phyloP scores from a whole-genome alignment of 208 protist genomes.

The Crithidia thermophila region DNA sequence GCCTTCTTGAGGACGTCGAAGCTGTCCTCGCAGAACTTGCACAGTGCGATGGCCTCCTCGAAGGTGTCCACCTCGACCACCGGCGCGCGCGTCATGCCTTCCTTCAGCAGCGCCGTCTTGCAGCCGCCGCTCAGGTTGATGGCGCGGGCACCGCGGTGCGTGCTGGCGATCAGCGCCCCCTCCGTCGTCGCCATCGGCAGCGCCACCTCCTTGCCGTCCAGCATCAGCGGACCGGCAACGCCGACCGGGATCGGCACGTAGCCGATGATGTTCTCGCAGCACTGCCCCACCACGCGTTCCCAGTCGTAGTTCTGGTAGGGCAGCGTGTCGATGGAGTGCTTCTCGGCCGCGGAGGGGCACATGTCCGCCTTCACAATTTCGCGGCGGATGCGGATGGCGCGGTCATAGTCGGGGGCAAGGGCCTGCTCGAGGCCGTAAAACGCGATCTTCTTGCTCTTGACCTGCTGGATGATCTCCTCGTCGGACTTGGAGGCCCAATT shows the following conservation, averaged over 20 bases:
- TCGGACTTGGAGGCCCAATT: conserved; percentile 70
- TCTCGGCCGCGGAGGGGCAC: conserved; percentile 27
- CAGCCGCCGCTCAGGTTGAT: conserved; percentile 93
- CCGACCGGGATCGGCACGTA: conserved; percentile 97
- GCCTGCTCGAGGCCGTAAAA: conserved; percentile 89
- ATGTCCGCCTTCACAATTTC: conserved; percentile 70
- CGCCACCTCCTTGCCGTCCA: conserved; percentile 90
- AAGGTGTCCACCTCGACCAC: conserved; percentile 89
- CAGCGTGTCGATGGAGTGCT: conserved; percentile 66
- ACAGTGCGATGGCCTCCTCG: conserved; percentile 79
- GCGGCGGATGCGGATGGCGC: conserved; percentile 84
- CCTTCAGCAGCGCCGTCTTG: conserved; percentile 82
- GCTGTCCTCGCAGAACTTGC: conserved; percentile 92
- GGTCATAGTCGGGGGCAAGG: conserved; percentile 86
- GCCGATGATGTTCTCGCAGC: conserved; percentile 97
- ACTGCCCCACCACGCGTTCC: conserved; percentile 89
- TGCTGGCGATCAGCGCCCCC: conserved; percentile 96
- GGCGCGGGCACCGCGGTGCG: conserved; percentile 95
- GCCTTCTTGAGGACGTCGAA: conserved; percentile 78
- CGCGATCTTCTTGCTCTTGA: conserved; percentile 75
- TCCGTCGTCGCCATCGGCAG: conserved; percentile 99
- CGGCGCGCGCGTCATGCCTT: conserved; percentile 98
- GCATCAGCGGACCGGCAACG: conserved; percentile 93
- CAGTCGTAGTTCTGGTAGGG: conserved; percentile 93
- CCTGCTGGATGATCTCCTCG: conserved; percentile 71